Evolutionary conservation across 2,329 filamentous ascomycete genomes (phyloP).

Genomic region (Neofusicoccum laricinum): DNA sequence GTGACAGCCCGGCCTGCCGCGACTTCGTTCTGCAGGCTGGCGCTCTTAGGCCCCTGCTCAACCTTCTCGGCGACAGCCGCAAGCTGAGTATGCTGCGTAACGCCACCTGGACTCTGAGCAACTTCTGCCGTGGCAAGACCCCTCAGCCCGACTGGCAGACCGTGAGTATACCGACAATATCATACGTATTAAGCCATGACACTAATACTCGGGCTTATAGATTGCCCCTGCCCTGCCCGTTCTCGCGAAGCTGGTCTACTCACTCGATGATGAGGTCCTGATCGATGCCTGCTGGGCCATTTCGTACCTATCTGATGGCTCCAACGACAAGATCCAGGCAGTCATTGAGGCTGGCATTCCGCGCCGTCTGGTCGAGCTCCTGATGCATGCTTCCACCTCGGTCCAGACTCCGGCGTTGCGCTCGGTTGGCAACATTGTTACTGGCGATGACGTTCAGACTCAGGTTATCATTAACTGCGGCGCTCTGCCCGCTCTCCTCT

Average conservation of each 20-base stretch:
- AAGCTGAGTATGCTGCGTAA: conserved; percentile 99
- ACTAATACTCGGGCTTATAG: conserved; percentile 44
- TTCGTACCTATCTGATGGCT: conserved; percentile 94
- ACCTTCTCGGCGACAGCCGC: conserved; percentile 90
- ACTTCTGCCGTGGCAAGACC: conserved; percentile 99
- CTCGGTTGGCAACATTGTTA: conserved; percentile 98
- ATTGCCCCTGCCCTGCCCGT: conserved; percentile 94
- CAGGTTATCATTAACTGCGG: conserved; percentile 99
- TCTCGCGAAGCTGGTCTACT: conserved; percentile 95
- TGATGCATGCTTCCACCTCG: conserved; percentile 97
- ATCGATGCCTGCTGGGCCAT: conserved; percentile 99
- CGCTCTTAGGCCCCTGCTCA: conserved; percentile 84
- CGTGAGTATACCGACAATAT: conserved; percentile 54
- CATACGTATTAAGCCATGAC: neutral
- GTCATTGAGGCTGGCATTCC: conserved; percentile 98
- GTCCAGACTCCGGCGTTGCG: conserved; percentile 96
- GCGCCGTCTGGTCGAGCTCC: conserved; percentile 88
- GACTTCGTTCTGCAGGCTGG: conserved; percentile 93
- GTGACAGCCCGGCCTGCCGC: conserved; percentile 94
- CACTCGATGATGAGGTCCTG: conserved; percentile 93
- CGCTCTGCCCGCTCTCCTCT: conserved; percentile 85
- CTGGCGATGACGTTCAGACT: conserved; percentile 96
- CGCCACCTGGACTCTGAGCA: conserved; percentile 98
- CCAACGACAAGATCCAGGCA: conserved; percentile 98
- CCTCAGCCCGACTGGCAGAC: conserved; percentile 97